Evolutionary conservation across 78 protist genomes (phyloP).

Genomic region (Ministeria vibrans): DNA sequence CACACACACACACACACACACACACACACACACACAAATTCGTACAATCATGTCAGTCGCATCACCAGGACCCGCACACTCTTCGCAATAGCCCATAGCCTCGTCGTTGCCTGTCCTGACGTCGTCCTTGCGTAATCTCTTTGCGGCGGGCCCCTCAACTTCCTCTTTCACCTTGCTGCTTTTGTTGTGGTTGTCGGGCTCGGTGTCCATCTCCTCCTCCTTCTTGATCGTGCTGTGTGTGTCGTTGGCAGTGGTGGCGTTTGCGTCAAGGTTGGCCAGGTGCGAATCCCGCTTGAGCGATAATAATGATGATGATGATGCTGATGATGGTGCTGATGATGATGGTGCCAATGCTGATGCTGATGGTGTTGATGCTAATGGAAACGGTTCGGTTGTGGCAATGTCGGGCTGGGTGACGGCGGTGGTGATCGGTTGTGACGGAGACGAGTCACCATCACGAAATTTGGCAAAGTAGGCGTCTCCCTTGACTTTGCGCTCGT

Average conservation of each 20-base stretch:
- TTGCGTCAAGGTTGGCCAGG: too few species aligned
- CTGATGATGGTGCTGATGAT: background rate
- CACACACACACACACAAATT: background rate
- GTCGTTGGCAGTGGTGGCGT: background rate
- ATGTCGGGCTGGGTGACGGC: too few species aligned
- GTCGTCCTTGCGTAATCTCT: background rate
- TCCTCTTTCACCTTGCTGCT: background rate
- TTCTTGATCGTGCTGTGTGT: background rate
- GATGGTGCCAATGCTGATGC: background rate
- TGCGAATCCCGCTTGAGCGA: too few species aligned
- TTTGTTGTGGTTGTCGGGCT: background rate
- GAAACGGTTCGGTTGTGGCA: too few species aligned
- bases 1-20: background rate
- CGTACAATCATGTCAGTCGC: background rate
- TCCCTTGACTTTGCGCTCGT: background rate
- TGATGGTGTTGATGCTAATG: background rate
- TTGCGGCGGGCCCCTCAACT: slow-evolving; percentile 1
- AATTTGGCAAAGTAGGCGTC: too few species aligned
- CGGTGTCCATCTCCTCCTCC: background rate
- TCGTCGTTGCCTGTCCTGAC: background rate
- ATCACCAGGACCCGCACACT: background rate
- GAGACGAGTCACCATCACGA: background rate
- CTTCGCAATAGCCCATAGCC: background rate
- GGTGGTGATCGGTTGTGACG: too few species aligned
- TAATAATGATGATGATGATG: background rate